A percentile compares a stretch with the other conserved stretches of the same genome.
Conservation (phyloP, 148 eudicot genomes). For the Polygonum aviculare region DNA sequence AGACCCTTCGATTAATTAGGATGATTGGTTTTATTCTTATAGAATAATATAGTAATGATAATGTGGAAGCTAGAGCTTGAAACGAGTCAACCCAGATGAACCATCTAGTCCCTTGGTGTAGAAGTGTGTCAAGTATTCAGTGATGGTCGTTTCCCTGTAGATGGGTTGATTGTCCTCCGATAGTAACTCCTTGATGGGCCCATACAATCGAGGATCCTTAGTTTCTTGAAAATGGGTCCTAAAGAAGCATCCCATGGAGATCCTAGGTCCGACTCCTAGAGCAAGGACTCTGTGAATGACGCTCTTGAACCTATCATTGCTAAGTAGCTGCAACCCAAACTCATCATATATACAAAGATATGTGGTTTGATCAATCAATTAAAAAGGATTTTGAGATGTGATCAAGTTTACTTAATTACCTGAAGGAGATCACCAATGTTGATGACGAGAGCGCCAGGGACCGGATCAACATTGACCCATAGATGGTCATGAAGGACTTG, state of each 20-base stretch:
- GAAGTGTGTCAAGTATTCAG: slow-evolving; percentile 9
- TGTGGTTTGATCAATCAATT: no score
- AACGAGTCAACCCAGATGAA: slow-evolving; percentile 12
- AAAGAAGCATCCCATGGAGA: slow-evolving; percentile 30
- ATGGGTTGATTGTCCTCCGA: slow-evolving; percentile 19
- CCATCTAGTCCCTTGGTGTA: slow-evolving; percentile 17
- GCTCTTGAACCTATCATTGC: slow-evolving; percentile 30
- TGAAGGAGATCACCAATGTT: no score
- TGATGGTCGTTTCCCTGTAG: slow-evolving; percentile 20
- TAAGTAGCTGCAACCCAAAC: slow-evolving; percentile 13
- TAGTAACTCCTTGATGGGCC: background rate
- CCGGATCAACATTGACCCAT: no score
- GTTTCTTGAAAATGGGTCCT: slow-evolving; percentile 4
- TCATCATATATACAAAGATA: no score
- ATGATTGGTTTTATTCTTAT: no score
- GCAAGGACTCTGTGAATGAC: slow-evolving; percentile 16
- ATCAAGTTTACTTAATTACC: no score
- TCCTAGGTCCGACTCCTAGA: slow-evolving; percentile 28
- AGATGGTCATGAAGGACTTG: no score
- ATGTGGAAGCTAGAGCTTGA: background rate
- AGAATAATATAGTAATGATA: no score
- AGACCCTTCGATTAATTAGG: no score
- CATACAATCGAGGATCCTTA: no score
- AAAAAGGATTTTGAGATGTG: no score
- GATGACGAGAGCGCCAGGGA: no score